Percentiles rank a stretch among this genome's conserved stretches.
These are phyloP conservation scores for Pleurotus pulmonarius DNA, from an alignment of 768 basidiomycete species.

Conservation along the genomic window DNA sequence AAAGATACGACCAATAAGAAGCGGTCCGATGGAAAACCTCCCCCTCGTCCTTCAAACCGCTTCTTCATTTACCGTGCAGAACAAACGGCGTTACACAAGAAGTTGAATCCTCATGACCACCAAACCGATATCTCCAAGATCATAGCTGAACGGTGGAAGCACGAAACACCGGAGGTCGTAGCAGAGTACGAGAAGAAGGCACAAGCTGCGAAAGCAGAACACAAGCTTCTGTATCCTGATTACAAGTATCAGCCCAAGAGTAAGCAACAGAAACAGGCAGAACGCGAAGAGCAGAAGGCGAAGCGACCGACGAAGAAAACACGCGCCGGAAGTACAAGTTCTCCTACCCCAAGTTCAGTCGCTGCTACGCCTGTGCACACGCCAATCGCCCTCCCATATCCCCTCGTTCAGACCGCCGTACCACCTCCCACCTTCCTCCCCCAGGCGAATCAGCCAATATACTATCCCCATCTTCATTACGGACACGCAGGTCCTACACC, in stretches of 20 bases:
- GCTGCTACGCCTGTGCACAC: slow-evolving; percentile 12
- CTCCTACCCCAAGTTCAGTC: slow-evolving; percentile 13
- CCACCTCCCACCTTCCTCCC: slow-evolving; percentile 15
- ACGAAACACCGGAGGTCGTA: slow-evolving; percentile 44
- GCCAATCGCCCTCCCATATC: slow-evolving; percentile 7
- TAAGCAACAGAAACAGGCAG: slow-evolving; percentile 44
- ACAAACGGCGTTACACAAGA: slow-evolving; percentile 32
- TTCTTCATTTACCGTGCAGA: slow-evolving; percentile 81
- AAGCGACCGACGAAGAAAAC: slow-evolving; percentile 25
- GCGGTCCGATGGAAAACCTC: not conserved
- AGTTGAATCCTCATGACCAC: slow-evolving; percentile 28
- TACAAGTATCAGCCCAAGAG: slow-evolving; percentile 58
- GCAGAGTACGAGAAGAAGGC: slow-evolving; percentile 50
- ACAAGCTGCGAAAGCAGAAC: slow-evolving; percentile 48
- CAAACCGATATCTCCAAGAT: slow-evolving; percentile 65
- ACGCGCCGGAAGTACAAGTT: slow-evolving; percentile 7
- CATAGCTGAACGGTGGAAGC: slow-evolving; percentile 63
- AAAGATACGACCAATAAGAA: not conserved
- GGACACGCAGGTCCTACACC: slow-evolving; percentile 47
- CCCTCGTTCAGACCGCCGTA: slow-evolving; percentile 11
- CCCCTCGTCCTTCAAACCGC: slow-evolving; percentile 64
- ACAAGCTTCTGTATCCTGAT: slow-evolving; percentile 46
- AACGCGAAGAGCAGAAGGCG: slow-evolving; percentile 35
- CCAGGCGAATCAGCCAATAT: slow-evolving; percentile 15
- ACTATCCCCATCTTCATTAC: slow-evolving; percentile 22